These are phyloP conservation scores for Cladophialophora chaetospira DNA, from an alignment of 2,329 filamentous ascomycete genomes.

Conservation along the genomic window DNA sequence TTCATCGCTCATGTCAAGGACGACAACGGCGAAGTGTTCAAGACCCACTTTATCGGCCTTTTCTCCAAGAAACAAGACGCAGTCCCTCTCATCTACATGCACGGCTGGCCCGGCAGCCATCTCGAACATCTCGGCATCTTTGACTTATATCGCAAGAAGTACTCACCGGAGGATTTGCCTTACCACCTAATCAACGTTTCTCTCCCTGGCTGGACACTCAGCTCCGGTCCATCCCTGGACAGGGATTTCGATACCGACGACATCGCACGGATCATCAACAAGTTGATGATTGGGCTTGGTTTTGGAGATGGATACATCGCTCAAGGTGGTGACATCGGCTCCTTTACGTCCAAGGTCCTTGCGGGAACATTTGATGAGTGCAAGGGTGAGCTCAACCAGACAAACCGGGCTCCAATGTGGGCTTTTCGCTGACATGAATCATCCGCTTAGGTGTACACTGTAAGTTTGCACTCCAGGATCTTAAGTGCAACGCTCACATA, in stretches of 20 bases:
- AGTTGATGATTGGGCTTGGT: conserved; percentile 56
- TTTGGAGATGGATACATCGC: conserved; percentile 55
- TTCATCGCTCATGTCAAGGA: conserved; percentile 50
- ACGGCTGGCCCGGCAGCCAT: conserved; percentile 45
- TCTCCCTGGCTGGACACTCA: conserved; percentile 58
- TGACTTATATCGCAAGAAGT: conserved; percentile 47
- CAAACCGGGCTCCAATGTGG: no score
- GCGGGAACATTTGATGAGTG: conserved; percentile 48
- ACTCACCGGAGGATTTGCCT: conserved; percentile 53
- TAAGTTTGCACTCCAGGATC: background rate
- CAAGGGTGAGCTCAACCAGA: conserved; percentile 38
- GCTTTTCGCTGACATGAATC: background rate
- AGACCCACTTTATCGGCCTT: conserved; percentile 57
- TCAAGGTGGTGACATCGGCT: conserved; percentile 61
- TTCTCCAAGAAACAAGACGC: conserved; percentile 57
- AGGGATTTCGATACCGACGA: conserved; percentile 46
- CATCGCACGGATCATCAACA: conserved; percentile 51
- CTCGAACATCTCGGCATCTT: conserved; percentile 59
- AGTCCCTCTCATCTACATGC: conserved; percentile 55
- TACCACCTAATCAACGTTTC: conserved; percentile 61
- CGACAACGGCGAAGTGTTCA: conserved; percentile 37
- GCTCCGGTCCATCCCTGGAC: conserved; percentile 48
- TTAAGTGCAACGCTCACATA: background rate
- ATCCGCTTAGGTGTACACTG: conserved; percentile 10
- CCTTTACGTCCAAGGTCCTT: conserved; percentile 47